A percentile compares a stretch with the other conserved stretches of the same genome.
Evolutionary conservation across 2,329 filamentous ascomycete species (phyloP).

Genomic region (Colletotrichum somersetense): DNA sequence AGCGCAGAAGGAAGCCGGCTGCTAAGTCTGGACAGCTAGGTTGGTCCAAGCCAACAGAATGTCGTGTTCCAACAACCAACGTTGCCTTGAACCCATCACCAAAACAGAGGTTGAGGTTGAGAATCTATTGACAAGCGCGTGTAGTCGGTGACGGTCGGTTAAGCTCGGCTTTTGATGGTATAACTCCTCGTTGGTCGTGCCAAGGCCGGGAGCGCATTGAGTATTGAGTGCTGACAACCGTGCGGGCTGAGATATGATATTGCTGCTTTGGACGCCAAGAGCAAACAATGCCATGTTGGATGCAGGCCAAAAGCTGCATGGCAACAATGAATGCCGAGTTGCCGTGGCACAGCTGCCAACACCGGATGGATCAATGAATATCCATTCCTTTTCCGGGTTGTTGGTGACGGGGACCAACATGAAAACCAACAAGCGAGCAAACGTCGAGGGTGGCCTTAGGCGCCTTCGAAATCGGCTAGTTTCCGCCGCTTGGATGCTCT

Average conservation of each 20-base stretch:
- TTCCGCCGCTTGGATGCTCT: conserved; percentile 39
- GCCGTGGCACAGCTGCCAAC: not conserved
- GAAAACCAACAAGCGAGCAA: not conserved
- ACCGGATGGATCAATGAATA: not conserved
- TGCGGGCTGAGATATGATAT: conserved; percentile 3
- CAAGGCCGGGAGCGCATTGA: not conserved
- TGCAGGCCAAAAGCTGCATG: not conserved
- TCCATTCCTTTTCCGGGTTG: conserved; percentile 14
- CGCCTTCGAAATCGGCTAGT: conserved; percentile 35
- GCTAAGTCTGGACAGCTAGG: too few species aligned
- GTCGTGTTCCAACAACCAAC: not conserved
- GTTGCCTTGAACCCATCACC: not conserved
- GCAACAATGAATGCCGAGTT: conserved; percentile 3
- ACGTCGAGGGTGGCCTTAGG: conserved; percentile 2
- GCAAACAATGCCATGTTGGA: not conserved
- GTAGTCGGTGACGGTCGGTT: not conserved
- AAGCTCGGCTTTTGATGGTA: not conserved
- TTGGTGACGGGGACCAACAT: conserved; percentile 19
- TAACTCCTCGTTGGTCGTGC: not conserved
- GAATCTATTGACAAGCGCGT: not conserved
- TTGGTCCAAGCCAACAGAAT: not conserved
- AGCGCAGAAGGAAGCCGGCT: not conserved
- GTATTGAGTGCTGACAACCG: not conserved
- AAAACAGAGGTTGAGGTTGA: not conserved
- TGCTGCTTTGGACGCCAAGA: conserved; percentile 3